A percentile compares a stretch with the other conserved stretches of the same genome.
Conservation (phyloP, 345 rosid genomes). For the Salix arbutifolia region DNA sequence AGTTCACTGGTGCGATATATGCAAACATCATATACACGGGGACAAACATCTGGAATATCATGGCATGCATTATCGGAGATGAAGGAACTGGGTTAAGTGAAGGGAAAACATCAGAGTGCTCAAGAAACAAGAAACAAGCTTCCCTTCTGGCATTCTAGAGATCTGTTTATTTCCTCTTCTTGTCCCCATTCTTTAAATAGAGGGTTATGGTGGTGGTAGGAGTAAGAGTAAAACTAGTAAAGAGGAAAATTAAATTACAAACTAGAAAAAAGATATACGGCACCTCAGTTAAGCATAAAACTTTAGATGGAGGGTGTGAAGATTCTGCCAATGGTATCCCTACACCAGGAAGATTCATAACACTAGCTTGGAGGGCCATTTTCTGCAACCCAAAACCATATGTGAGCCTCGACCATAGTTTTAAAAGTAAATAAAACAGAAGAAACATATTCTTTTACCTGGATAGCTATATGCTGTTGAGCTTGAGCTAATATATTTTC, state of each 20-base stretch:
- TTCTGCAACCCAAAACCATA: constrained; percentile 9
- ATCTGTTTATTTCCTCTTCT: background rate
- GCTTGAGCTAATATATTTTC: constrained; percentile 27
- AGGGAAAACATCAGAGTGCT: background rate
- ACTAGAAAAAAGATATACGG: background rate
- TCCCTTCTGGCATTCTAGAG: background rate
- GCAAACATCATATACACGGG: background rate
- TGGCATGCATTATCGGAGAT: background rate
- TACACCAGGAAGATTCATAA: constrained; percentile 20
- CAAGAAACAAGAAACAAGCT: background rate
- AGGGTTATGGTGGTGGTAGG: background rate
- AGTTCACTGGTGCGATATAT: background rate
- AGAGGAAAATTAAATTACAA: background rate
- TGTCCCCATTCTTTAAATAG: background rate
- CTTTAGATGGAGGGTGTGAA: constrained; percentile 22
- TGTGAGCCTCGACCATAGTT: background rate
- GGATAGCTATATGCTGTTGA: constrained; percentile 32
- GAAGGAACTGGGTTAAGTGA: background rate
- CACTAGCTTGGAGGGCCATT: constrained; percentile 30
- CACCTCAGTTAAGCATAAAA: constrained; percentile 33
- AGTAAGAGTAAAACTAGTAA: background rate
- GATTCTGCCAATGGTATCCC: background rate
- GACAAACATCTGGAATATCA: background rate
- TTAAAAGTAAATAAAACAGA: background rate
- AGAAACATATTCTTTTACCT: constrained; percentile 10